Evolutionary conservation across 768 basidiomycete species (phyloP), one percentile per base, ranked within the genome.

Genomic region (Omphalotus guepiniiformis): DNA sequence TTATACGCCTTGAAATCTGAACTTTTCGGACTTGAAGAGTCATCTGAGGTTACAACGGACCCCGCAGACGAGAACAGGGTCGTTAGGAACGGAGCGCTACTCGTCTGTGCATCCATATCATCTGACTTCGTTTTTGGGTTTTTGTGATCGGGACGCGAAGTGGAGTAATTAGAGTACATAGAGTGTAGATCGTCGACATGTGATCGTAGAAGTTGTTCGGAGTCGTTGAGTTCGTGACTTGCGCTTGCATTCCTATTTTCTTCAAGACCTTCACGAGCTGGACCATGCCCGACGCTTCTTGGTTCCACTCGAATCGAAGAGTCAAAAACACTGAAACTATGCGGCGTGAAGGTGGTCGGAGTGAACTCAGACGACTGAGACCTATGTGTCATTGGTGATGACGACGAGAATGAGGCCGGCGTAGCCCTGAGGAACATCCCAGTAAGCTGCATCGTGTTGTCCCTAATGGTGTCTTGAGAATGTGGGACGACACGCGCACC

Each of bases 371-470:
- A 25, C n/a, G 44, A 9, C 12, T 36, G 22, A 15, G 34, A 42
- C 12, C 15, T 26, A 42, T 42, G 8, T 8, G 27, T 42, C 11
- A 29, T 36, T 7, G 26, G 9, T 16, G 23, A 53, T 27, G 43
- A 37, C 26, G 43, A 47, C 25, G 22, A 32, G 35, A 42, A 42
- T 26, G 53, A 48, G 18, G 45, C 26, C 34, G 30, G 58, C 50
- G 58, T 62, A 29, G 37, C 37, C 18, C 26, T 22, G 74, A 62
- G 47, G 3, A 74, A 65, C 61, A 81, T 73, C 44, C 67, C 70
- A 15, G 85, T 85, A 3, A 90, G 70, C 42, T 82, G 72, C 58
- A 89, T 73, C 0, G 87, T 88, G 52, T 67, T 73, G 27, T 78
- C 69, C 15, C 88, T 79, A 50, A 89, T 90, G 23, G 74, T 71